Conservation (phyloP, 306 rosid genomes). For the Cicer cuneatum region DNA sequence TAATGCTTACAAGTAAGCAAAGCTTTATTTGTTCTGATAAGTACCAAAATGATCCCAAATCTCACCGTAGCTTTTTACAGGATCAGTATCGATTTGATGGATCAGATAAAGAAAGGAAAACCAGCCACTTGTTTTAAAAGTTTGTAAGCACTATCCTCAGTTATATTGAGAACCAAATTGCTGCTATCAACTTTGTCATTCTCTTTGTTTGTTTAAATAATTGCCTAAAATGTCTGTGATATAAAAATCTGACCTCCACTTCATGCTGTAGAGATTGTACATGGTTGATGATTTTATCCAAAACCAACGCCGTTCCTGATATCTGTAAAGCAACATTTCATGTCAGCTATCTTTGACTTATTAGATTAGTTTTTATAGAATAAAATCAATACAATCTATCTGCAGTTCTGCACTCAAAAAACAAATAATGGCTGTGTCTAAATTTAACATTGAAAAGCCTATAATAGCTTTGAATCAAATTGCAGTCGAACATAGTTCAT, state of each 20-base stretch:
- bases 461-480: conserved; percentile 3
- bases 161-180: conserved; percentile 31
- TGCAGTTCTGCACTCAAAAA: not conserved
- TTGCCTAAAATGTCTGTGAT: conserved; percentile 36
- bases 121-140: conserved; percentile 13
- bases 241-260: conserved; percentile 87
- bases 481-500: conserved; percentile 16
- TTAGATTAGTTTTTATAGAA: conserved; percentile 23
- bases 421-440: not conserved
- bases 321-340: conserved; percentile 61
- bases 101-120: conserved; percentile 20
- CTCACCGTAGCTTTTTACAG: conserved; percentile 1
- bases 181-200: conserved; percentile 43
- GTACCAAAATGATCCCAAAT: conserved; percentile 23
- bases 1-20: conserved; percentile 10
- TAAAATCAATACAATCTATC: conserved; percentile 14
- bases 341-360: conserved; percentile 37
- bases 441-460: conserved; percentile 20
- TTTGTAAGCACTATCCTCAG: conserved; percentile 13
- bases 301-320: conserved; percentile 90
- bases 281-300: conserved; percentile 96
- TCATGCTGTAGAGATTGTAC: conserved; percentile 90
- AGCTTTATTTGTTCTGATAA: conserved; percentile 25
- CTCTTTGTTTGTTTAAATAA: conserved; percentile 45
- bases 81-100: conserved; percentile 32